phyloP scores from a whole-genome alignment of 352 stramenopile genomes.

The Phytophthora ohioensis region DNA sequence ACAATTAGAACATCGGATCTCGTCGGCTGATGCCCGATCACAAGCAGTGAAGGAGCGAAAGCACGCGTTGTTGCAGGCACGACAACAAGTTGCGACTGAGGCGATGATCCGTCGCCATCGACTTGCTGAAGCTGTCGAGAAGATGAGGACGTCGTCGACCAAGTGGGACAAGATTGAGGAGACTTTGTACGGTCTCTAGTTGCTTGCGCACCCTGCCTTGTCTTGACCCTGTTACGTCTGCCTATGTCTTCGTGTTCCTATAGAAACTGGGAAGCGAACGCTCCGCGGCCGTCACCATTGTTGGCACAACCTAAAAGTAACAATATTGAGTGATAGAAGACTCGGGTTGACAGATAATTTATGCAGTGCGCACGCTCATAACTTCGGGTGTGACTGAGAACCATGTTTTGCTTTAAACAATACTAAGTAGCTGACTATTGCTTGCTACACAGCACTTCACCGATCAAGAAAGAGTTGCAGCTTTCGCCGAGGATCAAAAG shows the following conservation, averaged over 20 bases:
- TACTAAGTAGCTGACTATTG: too few relatives aligned
- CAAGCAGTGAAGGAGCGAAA: slow-evolving; percentile 72
- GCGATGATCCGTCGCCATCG: slow-evolving; percentile 74
- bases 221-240: slow-evolving; percentile 20
- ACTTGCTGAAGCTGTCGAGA: slow-evolving; percentile 72
- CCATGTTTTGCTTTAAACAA: too few relatives aligned
- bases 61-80: slow-evolving; percentile 57
- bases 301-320: slow-evolving; percentile 22
- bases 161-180: slow-evolving; percentile 88
- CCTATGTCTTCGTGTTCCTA: slow-evolving; percentile 13
- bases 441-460: too few relatives aligned
- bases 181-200: slow-evolving; percentile 67
- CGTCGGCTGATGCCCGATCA: slow-evolving; percentile 67
- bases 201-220: neutral
- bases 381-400: too few relatives aligned
- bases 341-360: neutral
- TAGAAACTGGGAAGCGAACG: slow-evolving; percentile 27
- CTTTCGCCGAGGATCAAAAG: too few relatives aligned
- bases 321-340: slow-evolving; percentile 23
- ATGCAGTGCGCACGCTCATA: neutral
- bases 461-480: too few relatives aligned
- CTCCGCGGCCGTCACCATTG: slow-evolving; percentile 5
- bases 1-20: slow-evolving; percentile 64
- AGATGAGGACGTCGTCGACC: slow-evolving; percentile 59
- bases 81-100: slow-evolving; percentile 72